Percentiles rank a stretch among this genome's conserved stretches.
Conservation (phyloP, 148 eudicot species). For the Diospyros kaki region DNA sequence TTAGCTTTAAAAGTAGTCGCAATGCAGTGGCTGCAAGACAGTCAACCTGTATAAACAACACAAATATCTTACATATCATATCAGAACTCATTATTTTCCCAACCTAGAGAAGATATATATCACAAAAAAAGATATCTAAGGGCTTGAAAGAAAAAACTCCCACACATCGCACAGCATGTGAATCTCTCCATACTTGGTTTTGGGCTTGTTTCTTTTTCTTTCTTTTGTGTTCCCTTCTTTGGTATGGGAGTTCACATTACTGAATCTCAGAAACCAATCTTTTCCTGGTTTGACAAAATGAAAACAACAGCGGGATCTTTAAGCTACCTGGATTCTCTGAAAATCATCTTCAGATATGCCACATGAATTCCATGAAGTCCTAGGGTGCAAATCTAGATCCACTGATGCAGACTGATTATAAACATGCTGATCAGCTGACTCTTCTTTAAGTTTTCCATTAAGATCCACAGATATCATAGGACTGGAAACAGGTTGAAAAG, state of each 20-base stretch:
- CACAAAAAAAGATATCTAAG: no score
- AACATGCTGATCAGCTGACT: conserved; percentile 28
- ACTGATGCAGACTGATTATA: conserved; percentile 20
- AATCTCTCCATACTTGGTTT: no score
- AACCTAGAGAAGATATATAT: no score
- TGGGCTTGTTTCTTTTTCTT: no score
- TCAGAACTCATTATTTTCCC: no score
- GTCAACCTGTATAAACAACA: conserved; percentile 52
- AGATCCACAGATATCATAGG: conserved; percentile 30
- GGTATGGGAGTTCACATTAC: neutral
- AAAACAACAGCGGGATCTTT: neutral
- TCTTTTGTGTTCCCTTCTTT: neutral
- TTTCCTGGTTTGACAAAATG: neutral
- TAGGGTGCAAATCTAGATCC: conserved; percentile 27
- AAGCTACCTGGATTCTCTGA: conserved; percentile 66
- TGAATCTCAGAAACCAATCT: no score
- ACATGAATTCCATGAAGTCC: conserved; percentile 23
- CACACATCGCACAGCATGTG: no score
- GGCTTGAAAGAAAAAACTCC: no score
- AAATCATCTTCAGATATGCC: conserved; percentile 45
- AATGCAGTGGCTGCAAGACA: conserved; percentile 78
- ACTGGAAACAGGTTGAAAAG: conserved; percentile 22
- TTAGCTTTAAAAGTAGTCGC: conserved; percentile 81
- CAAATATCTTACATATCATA: conserved; percentile 2
- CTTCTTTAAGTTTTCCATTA: conserved; percentile 27